Percentiles rank a stretch among this genome's conserved stretches.
Evolutionary conservation across 2,329 filamentous ascomycete species (phyloP).

Genomic region (Pestalotiopsis sp.): DNA sequence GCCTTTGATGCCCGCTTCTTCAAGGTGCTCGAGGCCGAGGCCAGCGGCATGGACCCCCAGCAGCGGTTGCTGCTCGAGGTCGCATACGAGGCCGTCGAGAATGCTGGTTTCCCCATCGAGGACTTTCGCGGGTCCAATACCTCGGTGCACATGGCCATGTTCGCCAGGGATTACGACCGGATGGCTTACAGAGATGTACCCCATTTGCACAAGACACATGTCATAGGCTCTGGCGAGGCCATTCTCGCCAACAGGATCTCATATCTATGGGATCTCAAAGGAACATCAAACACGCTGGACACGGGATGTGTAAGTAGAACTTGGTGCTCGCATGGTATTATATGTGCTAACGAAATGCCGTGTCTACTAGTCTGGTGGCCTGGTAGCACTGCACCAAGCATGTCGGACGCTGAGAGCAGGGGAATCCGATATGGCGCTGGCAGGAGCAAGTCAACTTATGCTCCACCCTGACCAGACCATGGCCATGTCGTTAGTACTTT

Average conservation of each 20-base stretch:
- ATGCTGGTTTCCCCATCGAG: constrained; percentile 4
- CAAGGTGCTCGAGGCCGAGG: constrained; percentile 19
- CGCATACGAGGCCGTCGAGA: constrained; percentile 27
- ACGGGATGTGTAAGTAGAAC: constrained; percentile 11
- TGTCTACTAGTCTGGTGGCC: constrained; percentile 7
- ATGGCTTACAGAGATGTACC: constrained; percentile 5
- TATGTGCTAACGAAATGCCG: neutral
- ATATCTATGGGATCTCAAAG: constrained; percentile 8
- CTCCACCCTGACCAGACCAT: constrained; percentile 2
- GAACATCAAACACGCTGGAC: constrained; percentile 11
- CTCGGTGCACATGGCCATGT: constrained; percentile 8
- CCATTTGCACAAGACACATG: constrained; percentile 1
- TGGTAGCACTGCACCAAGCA: constrained; percentile 13
- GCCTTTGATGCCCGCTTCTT: constrained; percentile 24
- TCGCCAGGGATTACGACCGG: constrained; percentile 4
- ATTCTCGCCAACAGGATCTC: constrained; percentile 12
- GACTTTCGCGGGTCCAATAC: constrained; percentile 3
- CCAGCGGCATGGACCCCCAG: constrained; percentile 16
- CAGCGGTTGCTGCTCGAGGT: constrained; percentile 25
- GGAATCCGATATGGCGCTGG: constrained; percentile 2
- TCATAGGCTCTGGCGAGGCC: constrained; percentile 12
- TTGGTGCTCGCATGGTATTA: neutral
- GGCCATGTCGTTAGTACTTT: neutral
- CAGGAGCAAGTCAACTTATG: neutral
- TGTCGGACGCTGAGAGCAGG: constrained; percentile 2